Conservation (phyloP, 2,329 filamentous ascomycete species). For the Biscogniauxia sp. region DNA sequence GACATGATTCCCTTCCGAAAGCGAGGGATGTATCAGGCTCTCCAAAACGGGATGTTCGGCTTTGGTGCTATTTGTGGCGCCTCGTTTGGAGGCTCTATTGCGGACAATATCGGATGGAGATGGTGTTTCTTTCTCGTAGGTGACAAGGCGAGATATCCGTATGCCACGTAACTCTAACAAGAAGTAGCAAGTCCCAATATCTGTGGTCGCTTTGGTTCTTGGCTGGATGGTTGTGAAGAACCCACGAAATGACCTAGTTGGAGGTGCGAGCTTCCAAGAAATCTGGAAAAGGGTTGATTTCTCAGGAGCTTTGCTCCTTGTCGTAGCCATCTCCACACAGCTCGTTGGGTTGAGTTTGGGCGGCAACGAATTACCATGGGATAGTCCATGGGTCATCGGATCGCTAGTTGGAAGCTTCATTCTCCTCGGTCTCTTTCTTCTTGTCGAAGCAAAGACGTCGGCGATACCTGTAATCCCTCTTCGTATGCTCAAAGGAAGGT, state of each 20-base stretch:
- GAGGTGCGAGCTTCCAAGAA: slow-evolving; percentile 32
- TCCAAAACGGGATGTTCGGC: slow-evolving; percentile 60
- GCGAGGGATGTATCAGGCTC: slow-evolving; percentile 58
- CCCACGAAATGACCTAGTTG: slow-evolving; percentile 32
- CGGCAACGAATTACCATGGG: slow-evolving; percentile 55
- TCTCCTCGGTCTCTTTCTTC: slow-evolving; percentile 44
- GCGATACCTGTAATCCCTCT: slow-evolving; percentile 55
- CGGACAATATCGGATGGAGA: slow-evolving; percentile 65
- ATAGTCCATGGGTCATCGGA: slow-evolving; percentile 45
- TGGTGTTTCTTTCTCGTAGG: slow-evolving; percentile 57
- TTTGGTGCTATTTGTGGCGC: slow-evolving; percentile 63
- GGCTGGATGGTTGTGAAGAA: slow-evolving; percentile 54
- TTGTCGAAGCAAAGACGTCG: slow-evolving; percentile 46
- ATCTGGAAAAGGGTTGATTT: slow-evolving; percentile 58
- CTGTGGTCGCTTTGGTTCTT: slow-evolving; percentile 50
- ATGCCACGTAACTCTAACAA: not conserved
- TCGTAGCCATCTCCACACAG: slow-evolving; percentile 57
- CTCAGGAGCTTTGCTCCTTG: slow-evolving; percentile 53
- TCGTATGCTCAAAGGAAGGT: slow-evolving; percentile 53
- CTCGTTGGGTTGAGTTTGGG: slow-evolving; percentile 55
- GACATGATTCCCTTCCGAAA: slow-evolving; percentile 60
- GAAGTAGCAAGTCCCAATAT: slow-evolving; percentile 54
- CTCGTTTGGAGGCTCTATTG: slow-evolving; percentile 62
- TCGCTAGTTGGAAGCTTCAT: slow-evolving; percentile 43
- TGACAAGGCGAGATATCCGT: not conserved